Evolutionary conservation across 768 basidiomycete species (phyloP), one percentile per base, ranked within the genome.

Genomic region (Hemileccinum impolitum): DNA sequence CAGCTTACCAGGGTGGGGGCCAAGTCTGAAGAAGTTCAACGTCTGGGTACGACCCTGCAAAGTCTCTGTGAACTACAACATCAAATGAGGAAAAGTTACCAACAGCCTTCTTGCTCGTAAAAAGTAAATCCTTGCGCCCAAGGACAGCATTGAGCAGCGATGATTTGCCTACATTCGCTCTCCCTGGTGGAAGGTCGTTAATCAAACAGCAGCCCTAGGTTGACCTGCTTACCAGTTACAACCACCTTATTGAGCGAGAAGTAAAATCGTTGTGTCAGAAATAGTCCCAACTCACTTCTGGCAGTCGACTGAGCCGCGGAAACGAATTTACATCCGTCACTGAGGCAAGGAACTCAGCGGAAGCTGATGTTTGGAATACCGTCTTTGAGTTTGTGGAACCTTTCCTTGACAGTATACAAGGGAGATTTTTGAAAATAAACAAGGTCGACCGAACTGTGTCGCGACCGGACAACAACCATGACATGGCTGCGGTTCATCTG

Each of bases 91-190:
- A 45, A 31, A 11, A 18, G 8, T 9, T 17, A 74, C 83, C 44
- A 30, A 88, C 88, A 34, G 87, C 79, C 61, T 82, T 86, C 52
- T 81, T 85, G 64, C 86, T 87, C 0, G 81, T 82, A 34, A 76
- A 72, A 14, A 85, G 63, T 26, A 90, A 66, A 35, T 72, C 69
- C 45, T 64, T 81, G 30, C 84, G 70, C 2, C 79, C 79, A 4
- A 88, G 59, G 4, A 90, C 76, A 12, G 82, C 78, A 54, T 90
- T 90, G 9, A 90, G 73, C 26, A 90, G 65, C 4, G 83, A 78
- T 1, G 87, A 89, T 63, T 90, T 90, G 23, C 88, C 88, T 19
- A 75, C 81, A 58, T 90, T 90, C 3, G 88, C 87, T 51, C 88
- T 82, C 17, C 88, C 88, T 86, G 50, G 17, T 38, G 45, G 15